A percentile compares a stretch with the other conserved stretches of the same genome.
These are phyloP conservation scores for Naematelia aurantialba DNA, from an alignment of 768 basidiomycete genomes.

Conservation along the genomic window DNA sequence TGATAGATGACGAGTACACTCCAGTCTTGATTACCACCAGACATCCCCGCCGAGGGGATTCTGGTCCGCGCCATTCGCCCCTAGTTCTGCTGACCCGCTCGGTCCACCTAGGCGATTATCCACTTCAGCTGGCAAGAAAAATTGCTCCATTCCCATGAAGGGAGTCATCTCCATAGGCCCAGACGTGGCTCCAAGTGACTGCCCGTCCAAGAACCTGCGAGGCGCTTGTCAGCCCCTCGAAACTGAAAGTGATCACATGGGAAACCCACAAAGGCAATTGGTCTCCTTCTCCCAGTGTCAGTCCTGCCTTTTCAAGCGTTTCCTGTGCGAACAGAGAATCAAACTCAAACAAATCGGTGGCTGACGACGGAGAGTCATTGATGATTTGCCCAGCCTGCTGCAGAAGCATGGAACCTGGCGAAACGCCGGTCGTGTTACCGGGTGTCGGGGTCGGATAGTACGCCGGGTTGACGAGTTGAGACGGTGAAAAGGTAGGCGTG, in stretches of 20 bases:
- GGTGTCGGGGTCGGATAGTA: conserved; percentile 24
- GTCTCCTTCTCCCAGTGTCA: conserved; percentile 37
- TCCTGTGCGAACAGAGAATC: conserved; percentile 47
- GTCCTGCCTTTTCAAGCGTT: conserved; percentile 42
- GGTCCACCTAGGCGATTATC: conserved; percentile 34
- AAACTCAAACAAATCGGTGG: conserved; percentile 44
- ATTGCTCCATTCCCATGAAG: conserved; percentile 44
- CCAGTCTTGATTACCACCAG: conserved; percentile 27
- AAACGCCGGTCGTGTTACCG: not conserved
- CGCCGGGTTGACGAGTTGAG: conserved; percentile 34
- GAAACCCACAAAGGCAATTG: conserved; percentile 46
- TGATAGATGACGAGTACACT: too few relatives aligned
- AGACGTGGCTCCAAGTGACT: conserved; percentile 38
- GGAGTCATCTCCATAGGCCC: conserved; percentile 33
- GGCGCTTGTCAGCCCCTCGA: conserved; percentile 1
- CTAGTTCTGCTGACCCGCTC: not conserved
- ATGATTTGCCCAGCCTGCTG: conserved; percentile 24
- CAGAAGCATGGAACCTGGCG: conserved; percentile 20
- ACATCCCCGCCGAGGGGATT: conserved; percentile 6
- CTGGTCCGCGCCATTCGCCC: not conserved
- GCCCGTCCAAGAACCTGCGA: conserved; percentile 47
- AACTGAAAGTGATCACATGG: not conserved
- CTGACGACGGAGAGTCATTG: conserved; percentile 43
- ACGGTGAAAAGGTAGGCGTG: conserved; percentile 31
- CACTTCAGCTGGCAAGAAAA: conserved; percentile 49